Evolutionary conservation across 1,284 basidiomycete genomes (phyloP).

Genomic region (Cutaneotrichosporon mucoides): DNA sequence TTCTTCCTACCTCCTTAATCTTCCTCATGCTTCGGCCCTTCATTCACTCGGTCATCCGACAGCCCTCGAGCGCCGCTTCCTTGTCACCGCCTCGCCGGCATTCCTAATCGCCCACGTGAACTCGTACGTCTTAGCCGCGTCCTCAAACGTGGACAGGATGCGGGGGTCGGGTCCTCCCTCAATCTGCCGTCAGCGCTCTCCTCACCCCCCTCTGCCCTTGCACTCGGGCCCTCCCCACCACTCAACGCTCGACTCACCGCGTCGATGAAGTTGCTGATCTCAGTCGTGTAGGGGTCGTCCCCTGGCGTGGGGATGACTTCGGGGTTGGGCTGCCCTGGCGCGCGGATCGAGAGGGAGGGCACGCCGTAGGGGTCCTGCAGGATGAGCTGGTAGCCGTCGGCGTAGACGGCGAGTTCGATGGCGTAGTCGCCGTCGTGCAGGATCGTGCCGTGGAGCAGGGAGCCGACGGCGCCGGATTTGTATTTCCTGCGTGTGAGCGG

Average conservation of each 20-base stretch:
- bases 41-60: not conserved
- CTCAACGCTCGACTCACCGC: constrained; percentile 22
- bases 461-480: constrained; percentile 39
- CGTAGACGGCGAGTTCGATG: constrained; percentile 46
- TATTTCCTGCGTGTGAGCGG: constrained; percentile 32
- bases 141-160: constrained; percentile 53
- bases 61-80: constrained; percentile 5
- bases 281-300: constrained; percentile 50
- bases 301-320: constrained; percentile 31
- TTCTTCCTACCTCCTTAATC: too few relatives aligned
- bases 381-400: constrained; percentile 43
- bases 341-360: constrained; percentile 46
- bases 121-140: constrained; percentile 82
- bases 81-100: constrained; percentile 30
- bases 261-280: constrained; percentile 49
- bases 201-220: too few relatives aligned
- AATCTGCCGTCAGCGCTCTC: constrained; percentile 19
- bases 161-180: constrained; percentile 37
- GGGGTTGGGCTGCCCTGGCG: constrained; percentile 44
- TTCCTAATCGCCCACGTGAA: constrained; percentile 41
- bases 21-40: too few relatives aligned
- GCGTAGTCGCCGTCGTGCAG: constrained; percentile 39
- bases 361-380: constrained; percentile 48
- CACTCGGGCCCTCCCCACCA: too few relatives aligned
- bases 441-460: constrained; percentile 41